phyloP scores from a whole-genome alignment of 805 yeast species.

The Candida pini region DNA sequence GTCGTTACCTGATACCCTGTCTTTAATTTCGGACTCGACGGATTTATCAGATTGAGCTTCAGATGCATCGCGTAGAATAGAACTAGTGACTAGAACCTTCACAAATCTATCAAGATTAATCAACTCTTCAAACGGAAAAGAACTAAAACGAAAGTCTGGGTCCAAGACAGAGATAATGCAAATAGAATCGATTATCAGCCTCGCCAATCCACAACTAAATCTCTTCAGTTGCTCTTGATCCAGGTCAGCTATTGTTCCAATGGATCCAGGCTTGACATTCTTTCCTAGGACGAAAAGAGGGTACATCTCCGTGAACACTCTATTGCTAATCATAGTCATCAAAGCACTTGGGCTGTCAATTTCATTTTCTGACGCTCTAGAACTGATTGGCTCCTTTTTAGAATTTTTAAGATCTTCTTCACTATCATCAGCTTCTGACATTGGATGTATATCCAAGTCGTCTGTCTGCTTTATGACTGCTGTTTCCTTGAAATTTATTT shows the following conservation, averaged over 20 bases:
- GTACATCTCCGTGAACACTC: slow-evolving; percentile 1
- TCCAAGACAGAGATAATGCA: slow-evolving; percentile 5
- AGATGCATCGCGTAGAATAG: background rate
- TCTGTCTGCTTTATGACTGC: too few relatives aligned
- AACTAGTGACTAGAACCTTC: slow-evolving; percentile 5
- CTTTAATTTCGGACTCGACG: background rate
- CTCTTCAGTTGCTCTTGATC: slow-evolving; percentile 12
- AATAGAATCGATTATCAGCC: slow-evolving; percentile 16
- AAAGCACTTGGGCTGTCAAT: too few relatives aligned
- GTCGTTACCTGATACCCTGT: background rate
- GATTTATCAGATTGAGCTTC: background rate
- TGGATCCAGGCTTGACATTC: slow-evolving; percentile 4
- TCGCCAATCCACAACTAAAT: slow-evolving; percentile 15
- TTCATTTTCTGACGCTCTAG: too few relatives aligned
- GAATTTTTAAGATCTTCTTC: too few relatives aligned
- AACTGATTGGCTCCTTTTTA: too few relatives aligned
- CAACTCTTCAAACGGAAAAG: slow-evolving; percentile 13
- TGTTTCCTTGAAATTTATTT: too few relatives aligned
- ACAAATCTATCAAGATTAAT: slow-evolving; percentile 14
- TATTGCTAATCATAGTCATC: too few relatives aligned
- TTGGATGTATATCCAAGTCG: too few relatives aligned
- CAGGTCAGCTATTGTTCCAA: slow-evolving; percentile 12
- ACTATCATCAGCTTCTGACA: background rate
- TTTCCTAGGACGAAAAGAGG: slow-evolving; percentile 5
- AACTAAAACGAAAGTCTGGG: background rate